Percentiles rank a stretch among this genome's conserved stretches.
These are phyloP conservation scores for Tolypocladium endophyticum DNA, from an alignment of 2,329 filamentous ascomycete genomes.

Conservation along the genomic window DNA sequence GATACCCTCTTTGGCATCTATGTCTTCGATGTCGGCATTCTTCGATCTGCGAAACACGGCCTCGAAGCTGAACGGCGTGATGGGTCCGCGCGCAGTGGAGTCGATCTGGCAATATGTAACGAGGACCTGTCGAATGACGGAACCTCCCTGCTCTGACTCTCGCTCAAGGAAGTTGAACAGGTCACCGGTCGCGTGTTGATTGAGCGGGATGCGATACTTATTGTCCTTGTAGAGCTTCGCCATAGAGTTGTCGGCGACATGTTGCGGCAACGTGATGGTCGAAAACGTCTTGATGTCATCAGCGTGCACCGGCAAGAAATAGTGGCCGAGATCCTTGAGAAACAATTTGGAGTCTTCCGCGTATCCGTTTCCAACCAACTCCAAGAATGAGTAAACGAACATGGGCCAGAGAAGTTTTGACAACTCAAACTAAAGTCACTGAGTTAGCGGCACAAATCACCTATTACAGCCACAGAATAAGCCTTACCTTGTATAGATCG, in stretches of 20 bases:
- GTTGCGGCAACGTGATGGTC: slow-evolving; percentile 63
- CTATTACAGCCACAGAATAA: neutral
- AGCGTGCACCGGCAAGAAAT: slow-evolving; percentile 68
- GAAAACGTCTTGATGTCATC: slow-evolving; percentile 73
- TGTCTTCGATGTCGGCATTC: slow-evolving; percentile 51
- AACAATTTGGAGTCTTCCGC: slow-evolving; percentile 63
- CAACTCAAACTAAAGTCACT: slow-evolving; percentile 60
- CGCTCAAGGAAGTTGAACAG: slow-evolving; percentile 82
- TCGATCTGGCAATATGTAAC: slow-evolving; percentile 48
- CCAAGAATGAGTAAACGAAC: slow-evolving; percentile 86
- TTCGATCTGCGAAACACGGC: slow-evolving; percentile 46
- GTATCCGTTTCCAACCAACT: slow-evolving; percentile 64
- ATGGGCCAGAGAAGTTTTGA: slow-evolving; percentile 83
- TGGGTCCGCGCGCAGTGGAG: slow-evolving; percentile 48
- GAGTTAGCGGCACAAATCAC: neutral
- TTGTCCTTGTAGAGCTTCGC: slow-evolving; percentile 74
- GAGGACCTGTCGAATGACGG: slow-evolving; percentile 66
- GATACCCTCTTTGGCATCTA: slow-evolving; percentile 55
- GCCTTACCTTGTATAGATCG: slow-evolving; percentile 77
- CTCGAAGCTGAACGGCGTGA: slow-evolving; percentile 54
- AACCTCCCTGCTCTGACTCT: slow-evolving; percentile 72
- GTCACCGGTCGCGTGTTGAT: slow-evolving; percentile 69
- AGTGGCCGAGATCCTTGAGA: slow-evolving; percentile 52
- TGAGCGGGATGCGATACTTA: slow-evolving; percentile 86
- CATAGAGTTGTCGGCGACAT: slow-evolving; percentile 66